phyloP scores from a whole-genome alignment of 2,329 filamentous ascomycete species.

The Ophiocordyceps camponoti-saundersi region DNA sequence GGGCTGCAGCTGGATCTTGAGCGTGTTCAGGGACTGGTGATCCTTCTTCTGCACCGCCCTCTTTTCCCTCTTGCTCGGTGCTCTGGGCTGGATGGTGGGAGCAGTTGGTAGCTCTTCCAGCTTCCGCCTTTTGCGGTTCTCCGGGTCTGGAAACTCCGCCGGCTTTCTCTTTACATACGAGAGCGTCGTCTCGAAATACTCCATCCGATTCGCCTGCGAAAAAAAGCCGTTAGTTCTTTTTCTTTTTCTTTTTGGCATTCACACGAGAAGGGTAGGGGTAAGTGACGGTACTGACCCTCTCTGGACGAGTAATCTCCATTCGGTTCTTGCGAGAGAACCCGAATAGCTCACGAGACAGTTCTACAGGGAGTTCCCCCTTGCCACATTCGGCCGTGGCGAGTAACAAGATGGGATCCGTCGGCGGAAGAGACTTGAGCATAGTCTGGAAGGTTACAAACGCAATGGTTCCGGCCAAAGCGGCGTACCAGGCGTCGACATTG shows the following conservation, averaged over 20 bases:
- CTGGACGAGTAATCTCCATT: slow-evolving; percentile 51
- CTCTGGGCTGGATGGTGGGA: slow-evolving; percentile 50
- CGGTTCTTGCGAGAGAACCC: slow-evolving; percentile 69
- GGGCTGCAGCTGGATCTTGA: slow-evolving; percentile 81
- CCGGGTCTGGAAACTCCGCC: slow-evolving; percentile 70
- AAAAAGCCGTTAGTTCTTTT: not conserved
- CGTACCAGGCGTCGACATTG: slow-evolving; percentile 76
- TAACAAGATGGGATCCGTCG: slow-evolving; percentile 77
- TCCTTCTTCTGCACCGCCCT: slow-evolving; percentile 70
- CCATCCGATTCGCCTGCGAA: slow-evolving; percentile 40
- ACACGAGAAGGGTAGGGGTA: too few relatives aligned
- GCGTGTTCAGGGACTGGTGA: slow-evolving; percentile 62
- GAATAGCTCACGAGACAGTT: slow-evolving; percentile 64
- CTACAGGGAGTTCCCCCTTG: slow-evolving; percentile 39
- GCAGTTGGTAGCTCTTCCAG: slow-evolving; percentile 64
- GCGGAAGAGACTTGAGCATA: slow-evolving; percentile 66
- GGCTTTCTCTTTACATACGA: slow-evolving; percentile 66
- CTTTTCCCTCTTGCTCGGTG: slow-evolving; percentile 57
- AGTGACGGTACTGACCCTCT: slow-evolving; percentile 29
- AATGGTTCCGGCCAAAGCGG: slow-evolving; percentile 40
- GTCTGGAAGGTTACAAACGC: slow-evolving; percentile 69
- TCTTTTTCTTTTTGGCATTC: too few relatives aligned
- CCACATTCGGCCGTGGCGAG: slow-evolving; percentile 68
- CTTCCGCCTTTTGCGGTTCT: slow-evolving; percentile 71
- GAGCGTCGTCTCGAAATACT: slow-evolving; percentile 65